A percentile compares a stretch with the other conserved stretches of the same genome.
phyloP scores from a whole-genome alignment of 495 filamentous ascomycete genomes.

The Astrothelium macrocarpum region DNA sequence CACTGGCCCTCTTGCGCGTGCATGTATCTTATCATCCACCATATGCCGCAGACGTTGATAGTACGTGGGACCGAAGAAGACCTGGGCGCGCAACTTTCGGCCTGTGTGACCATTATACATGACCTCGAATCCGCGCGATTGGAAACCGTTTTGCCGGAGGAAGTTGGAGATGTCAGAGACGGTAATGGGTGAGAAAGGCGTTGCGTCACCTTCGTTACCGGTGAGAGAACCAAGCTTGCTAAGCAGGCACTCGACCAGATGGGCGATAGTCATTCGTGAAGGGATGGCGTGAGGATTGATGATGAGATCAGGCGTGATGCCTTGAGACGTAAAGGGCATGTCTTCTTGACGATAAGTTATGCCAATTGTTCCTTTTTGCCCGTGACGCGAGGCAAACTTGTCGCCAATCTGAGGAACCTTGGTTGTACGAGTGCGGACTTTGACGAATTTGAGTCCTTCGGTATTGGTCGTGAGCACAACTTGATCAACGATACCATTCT shows the following conservation, averaged over 20 bases:
- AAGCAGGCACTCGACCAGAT: slow-evolving; percentile 97
- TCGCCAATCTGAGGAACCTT: slow-evolving; percentile 98
- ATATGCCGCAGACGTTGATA: slow-evolving; percentile 98
- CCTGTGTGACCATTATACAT: slow-evolving; percentile 99
- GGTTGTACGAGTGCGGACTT: slow-evolving; percentile 92
- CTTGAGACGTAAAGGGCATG: slow-evolving; percentile 94
- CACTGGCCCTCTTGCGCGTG: slow-evolving; percentile 84
- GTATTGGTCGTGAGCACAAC: slow-evolving; percentile 89
- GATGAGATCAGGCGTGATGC: slow-evolving; percentile 87
- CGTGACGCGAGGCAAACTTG: slow-evolving; percentile 98
- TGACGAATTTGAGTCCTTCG: slow-evolving; percentile 83
- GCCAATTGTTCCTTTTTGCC: slow-evolving; percentile 98
- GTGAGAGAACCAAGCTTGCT: slow-evolving; percentile 87
- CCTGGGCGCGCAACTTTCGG: slow-evolving; percentile 80
- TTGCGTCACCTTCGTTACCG: slow-evolving; percentile 92
- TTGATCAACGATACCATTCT: slow-evolving; percentile 91
- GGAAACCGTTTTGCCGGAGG: slow-evolving; percentile 86
- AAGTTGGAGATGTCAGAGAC: slow-evolving; percentile 86
- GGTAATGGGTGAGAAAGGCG: slow-evolving; percentile 95
- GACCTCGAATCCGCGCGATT: slow-evolving; percentile 92
- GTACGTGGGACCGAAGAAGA: slow-evolving; percentile 96
- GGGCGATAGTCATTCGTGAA: slow-evolving; percentile 99
- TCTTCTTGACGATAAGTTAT: slow-evolving; percentile 96
- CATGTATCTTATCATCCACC: slow-evolving; percentile 99
- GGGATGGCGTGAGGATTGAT: slow-evolving; percentile 99